A percentile compares a stretch with the other conserved stretches of the same genome.
These are phyloP conservation scores for Fragosphaeria purpurea DNA, from an alignment of 2,329 filamentous ascomycete genomes.

Conservation along the genomic window DNA sequence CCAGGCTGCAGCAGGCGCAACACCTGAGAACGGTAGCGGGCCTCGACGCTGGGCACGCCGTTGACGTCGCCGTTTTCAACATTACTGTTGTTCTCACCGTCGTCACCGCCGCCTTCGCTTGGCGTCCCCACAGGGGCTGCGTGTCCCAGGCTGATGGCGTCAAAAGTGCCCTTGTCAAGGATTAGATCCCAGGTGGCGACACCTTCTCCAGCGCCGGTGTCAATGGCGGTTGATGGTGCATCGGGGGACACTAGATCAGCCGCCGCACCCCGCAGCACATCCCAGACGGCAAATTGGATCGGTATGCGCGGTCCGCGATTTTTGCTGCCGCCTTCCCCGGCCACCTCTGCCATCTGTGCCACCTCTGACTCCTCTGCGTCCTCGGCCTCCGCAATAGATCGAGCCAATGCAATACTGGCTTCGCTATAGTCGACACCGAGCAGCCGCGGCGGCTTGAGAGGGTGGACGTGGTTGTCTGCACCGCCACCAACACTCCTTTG, in stretches of 20 bases:
- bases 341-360: conserved; percentile 19
- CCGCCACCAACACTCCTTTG: not conserved
- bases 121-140: conserved; percentile 15
- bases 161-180: conserved; percentile 97
- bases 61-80: conserved; percentile 21
- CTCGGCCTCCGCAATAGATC: conserved; percentile 41
- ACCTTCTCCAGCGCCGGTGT: too few species aligned
- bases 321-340: conserved; percentile 1
- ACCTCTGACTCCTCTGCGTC: conserved; percentile 14
- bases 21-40: conserved; percentile 64
- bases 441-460: conserved; percentile 48
- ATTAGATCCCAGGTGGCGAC: conserved; percentile 62
- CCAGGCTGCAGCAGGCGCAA: conserved; percentile 57
- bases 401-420: conserved; percentile 64
- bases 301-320: not conserved
- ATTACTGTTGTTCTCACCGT: not conserved
- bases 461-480: not conserved
- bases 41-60: conserved; percentile 52
- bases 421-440: conserved; percentile 83
- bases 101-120: conserved; percentile 16
- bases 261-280: conserved; percentile 40
- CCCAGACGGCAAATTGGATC: conserved; percentile 48
- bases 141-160: conserved; percentile 73
- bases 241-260: not conserved
- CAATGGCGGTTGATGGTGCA: too few species aligned